Evolutionary conservation across 1,284 basidiomycete genomes (phyloP).

Genomic region (Ceratobasidium sp.): DNA sequence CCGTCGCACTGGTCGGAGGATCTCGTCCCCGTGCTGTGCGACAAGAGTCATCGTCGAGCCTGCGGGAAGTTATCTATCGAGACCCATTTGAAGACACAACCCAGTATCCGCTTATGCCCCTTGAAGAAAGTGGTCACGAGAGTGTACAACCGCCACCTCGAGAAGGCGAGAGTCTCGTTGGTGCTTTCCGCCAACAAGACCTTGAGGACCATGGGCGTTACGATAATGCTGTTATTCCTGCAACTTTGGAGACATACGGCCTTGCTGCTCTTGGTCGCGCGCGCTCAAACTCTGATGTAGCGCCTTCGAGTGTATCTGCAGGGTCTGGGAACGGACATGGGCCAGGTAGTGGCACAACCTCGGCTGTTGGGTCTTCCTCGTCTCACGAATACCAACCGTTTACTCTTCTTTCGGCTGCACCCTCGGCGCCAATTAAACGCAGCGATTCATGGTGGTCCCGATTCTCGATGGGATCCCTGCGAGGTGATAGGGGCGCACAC

Average conservation of each 20-base stretch:
- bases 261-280: constrained; percentile 20
- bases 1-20: constrained; percentile 5
- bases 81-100: constrained; percentile 33
- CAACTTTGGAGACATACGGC: constrained; percentile 42
- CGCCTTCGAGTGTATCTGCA: constrained; percentile 15
- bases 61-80: constrained; percentile 13
- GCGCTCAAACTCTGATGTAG: constrained; percentile 23
- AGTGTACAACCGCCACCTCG: constrained; percentile 49
- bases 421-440: constrained; percentile 41
- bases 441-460: constrained; percentile 47
- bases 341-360: constrained; percentile 7
- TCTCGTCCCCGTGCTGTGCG: constrained; percentile 31
- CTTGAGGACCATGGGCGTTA: constrained; percentile 40
- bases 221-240: constrained; percentile 25
- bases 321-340: constrained; percentile 1
- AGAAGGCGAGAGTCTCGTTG: constrained; percentile 34
- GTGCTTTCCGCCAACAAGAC: constrained; percentile 37
- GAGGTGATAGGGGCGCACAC: constrained; percentile 32
- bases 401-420: constrained; percentile 36
- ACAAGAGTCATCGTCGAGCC: constrained; percentile 35
- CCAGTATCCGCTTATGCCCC: constrained; percentile 21
- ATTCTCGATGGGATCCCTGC: constrained; percentile 39
- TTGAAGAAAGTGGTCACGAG: constrained; percentile 50
- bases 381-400: constrained; percentile 20
- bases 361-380: constrained; percentile 8